Conservation (phyloP, 805 yeast genomes). For the Cyberlindnera saturnus region DNA sequence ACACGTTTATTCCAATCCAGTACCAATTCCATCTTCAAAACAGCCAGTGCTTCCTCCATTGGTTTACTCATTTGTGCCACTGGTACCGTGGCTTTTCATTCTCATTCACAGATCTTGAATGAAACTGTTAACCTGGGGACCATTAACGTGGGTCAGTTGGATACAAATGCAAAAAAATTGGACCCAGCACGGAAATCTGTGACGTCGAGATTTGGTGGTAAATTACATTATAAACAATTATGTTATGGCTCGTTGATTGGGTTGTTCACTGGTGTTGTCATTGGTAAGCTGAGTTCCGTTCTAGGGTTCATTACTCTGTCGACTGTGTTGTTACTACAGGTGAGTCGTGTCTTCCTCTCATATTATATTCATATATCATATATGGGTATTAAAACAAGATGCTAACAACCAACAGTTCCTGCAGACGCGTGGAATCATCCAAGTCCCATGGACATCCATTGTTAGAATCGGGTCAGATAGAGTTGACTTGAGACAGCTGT, state of each 20-base stretch:
- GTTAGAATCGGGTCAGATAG: constrained; percentile 31
- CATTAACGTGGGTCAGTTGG: constrained; percentile 9
- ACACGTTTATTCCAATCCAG: background rate
- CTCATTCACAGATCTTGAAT: constrained; percentile 21
- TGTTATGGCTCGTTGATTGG: constrained; percentile 59
- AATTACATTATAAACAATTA: constrained; percentile 49
- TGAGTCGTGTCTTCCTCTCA: constrained; percentile 3
- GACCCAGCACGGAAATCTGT: constrained; percentile 7
- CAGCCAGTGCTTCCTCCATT: constrained; percentile 6
- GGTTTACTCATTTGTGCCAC: constrained; percentile 23
- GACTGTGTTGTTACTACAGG: constrained; percentile 28
- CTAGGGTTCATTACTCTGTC: constrained; percentile 46
- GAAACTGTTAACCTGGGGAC: constrained; percentile 22
- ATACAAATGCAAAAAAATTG: constrained; percentile 6
- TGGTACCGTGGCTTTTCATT: constrained; percentile 10
- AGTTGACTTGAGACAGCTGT: constrained; percentile 42
- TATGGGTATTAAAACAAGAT: background rate
- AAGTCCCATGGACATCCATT: constrained; percentile 34
- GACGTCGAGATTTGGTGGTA: constrained; percentile 33
- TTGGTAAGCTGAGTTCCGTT: constrained; percentile 52
- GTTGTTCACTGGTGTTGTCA: constrained; percentile 46
- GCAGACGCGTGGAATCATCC: constrained; percentile 47
- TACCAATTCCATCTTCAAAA: background rate
- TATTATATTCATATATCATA: background rate
- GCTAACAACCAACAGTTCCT: constrained; percentile 37